Base-by-base conservation (phyloP, 129 eudicot genomes). In the Sambucus nigra region DNA sequence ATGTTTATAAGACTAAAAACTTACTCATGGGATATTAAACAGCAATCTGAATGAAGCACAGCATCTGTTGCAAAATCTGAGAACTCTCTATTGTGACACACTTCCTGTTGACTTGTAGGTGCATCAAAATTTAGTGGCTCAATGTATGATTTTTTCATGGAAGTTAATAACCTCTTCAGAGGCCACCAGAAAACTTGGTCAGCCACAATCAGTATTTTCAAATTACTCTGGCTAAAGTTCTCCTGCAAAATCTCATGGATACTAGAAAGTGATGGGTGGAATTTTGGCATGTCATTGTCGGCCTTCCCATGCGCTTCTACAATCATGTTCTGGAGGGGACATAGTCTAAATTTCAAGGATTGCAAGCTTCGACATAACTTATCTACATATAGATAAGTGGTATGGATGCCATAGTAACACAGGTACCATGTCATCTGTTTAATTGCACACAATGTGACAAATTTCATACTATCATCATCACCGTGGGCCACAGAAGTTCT, bases 351-450 rank as follows among this genome's bases (percentile, higher is more conserved):
- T 63, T 61, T 59, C 32, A 60, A 51, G 29, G 21, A 44, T 60
- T 67, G 69, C 51, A 77, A 48, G 25, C 47, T 64, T 42, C 44
- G 72, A 24, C 46, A 18, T 59, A 77, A 58, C 41, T 68, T 72
- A 38, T 48, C 63, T 0, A 68, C 29, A 41, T 72, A 72, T 24
- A 63, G 58, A 59, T 59, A 66, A 13, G 71, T 35, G 18, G 72
- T 47, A 23, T 77, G 68, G 54, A 77, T 46, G 26, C 83, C 83
- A 72, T 52, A 72, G 69, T 57, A 72, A 49, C 71, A 72, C 1
- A 77, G 72, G 66, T 66, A 72, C 75, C 70, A 77, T 25, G 75
- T 65, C 78, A 72, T 77, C 55, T 69, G 75, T 64, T 77, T 77
- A 28, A 77, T 72, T 24, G 79, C 83, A 64, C 60, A 68, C 57